Conservation (phyloP, 1,284 basidiomycete genomes). For the Lentinula novae-zelandiae region DNA sequence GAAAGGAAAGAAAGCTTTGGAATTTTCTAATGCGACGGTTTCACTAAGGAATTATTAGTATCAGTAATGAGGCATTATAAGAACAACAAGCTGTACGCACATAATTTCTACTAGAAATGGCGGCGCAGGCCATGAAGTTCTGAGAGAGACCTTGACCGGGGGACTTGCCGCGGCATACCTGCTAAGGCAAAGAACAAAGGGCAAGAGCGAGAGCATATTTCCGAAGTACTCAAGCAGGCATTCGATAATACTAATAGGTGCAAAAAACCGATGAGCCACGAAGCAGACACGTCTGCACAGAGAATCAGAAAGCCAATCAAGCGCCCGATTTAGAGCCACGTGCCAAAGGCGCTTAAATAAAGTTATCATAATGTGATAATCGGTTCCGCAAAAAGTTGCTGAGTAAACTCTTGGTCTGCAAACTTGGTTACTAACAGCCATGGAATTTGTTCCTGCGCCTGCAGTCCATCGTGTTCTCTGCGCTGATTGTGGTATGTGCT, state of each 20-base stretch:
- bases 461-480: conserved; percentile 76
- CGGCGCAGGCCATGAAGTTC: conserved; percentile 78
- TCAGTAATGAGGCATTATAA: neutral
- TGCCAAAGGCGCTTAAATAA: too few relatives aligned
- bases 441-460: conserved; percentile 74
- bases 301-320: neutral
- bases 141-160: conserved; percentile 74
- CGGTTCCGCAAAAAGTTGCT: neutral
- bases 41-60: conserved; percentile 30
- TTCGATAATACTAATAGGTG: neutral
- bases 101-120: conserved; percentile 79
- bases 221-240: neutral
- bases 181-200: neutral
- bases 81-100: conserved; percentile 41
- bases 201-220: conserved; percentile 9
- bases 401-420: neutral
- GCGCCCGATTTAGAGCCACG: neutral
- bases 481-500: conserved; percentile 70
- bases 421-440: conserved; percentile 23
- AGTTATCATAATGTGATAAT: neutral
- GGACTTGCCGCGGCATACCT: conserved; percentile 40
- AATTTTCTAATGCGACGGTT: conserved; percentile 56
- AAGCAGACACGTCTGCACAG: neutral
- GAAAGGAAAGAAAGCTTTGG: conserved; percentile 65
- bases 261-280: neutral